Base-by-base conservation (phyloP, 1,139 yeast species). In the Pichia sp. region DNA sequence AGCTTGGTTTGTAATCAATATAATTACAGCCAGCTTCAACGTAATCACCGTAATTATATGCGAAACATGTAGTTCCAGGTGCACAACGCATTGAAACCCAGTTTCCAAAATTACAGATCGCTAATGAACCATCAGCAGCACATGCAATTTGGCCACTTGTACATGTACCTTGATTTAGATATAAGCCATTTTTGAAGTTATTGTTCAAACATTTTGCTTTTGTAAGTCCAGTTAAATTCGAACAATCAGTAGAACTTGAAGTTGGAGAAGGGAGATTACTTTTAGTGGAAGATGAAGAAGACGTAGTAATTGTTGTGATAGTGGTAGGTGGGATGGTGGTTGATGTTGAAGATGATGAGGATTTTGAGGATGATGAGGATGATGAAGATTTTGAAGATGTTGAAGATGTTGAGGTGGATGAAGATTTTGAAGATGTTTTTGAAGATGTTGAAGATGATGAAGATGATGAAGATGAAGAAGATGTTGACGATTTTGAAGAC, bases 21-120 rank as follows among this genome's bases (percentile, higher is more conserved):
- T 58, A 62, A 52, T 68, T 66, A 56, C 78, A 73, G 22, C 73
- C 70, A 40, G 67, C 55, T 37, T 61, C 63, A 30, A 72, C 74
- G 6, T 55, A 49, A 40, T 61, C 64, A 47, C 59, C 67, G 39
- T 58, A 57, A 35, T 65, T 69, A 51, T 65, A 67, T 23, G 83
- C 81, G 50, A 66, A 70, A 62, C 86, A 80, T 3, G 75, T 68
- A 5, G 85, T 78, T 39, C 83, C 81, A 3, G 72, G 63, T 9
- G 82, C 74, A 62, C 87, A 80, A 34, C 62, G 68, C 56, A 70
- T 69, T 25, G 57, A 57, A 20, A 76, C 79, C 85, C 86, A 80
- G 24, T 61, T 49, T 35, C 78, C 78, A 55, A 64, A 68, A 55
- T 74, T 69, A 62, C 85, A 80, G 33, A 76, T 63, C n/a, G 82